phyloP scores from a whole-genome alignment of 768 basidiomycete species.

The Suillus paluster region DNA sequence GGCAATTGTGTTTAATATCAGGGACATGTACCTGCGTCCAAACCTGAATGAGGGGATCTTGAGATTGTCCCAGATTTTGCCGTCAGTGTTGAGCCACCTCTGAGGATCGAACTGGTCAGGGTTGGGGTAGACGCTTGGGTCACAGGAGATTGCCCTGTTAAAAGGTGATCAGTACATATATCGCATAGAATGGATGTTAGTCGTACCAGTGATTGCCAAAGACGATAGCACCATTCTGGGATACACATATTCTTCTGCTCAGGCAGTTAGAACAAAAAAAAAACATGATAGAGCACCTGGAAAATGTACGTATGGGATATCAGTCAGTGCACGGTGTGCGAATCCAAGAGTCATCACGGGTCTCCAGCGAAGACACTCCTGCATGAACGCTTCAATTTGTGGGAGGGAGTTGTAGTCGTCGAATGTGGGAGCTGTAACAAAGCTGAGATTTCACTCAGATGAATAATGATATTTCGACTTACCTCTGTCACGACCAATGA shows the following conservation, averaged over 20 bases:
- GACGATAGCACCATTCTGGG: constrained; percentile 40
- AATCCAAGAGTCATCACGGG: constrained; percentile 52
- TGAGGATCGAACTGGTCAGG: constrained; percentile 63
- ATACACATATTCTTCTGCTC: constrained; percentile 40
- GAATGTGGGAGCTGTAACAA: constrained; percentile 43
- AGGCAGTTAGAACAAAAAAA: neutral
- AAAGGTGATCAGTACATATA: neutral
- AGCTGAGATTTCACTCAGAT: constrained; percentile 3
- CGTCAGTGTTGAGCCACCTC: constrained; percentile 50
- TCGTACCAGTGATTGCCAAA: constrained; percentile 42
- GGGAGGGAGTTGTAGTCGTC: constrained; percentile 41
- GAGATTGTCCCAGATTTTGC: constrained; percentile 52
- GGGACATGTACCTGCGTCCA: constrained; percentile 42
- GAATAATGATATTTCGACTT: neutral
- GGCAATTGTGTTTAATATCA: neutral
- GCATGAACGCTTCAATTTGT: constrained; percentile 44
- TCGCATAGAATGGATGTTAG: neutral
- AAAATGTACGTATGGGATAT: constrained; percentile 61
- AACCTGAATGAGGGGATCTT: constrained; percentile 60
- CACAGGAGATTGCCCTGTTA: constrained; percentile 56
- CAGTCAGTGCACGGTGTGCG: constrained; percentile 65
- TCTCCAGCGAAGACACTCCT: constrained; percentile 47
- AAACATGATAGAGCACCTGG: too few relatives aligned
- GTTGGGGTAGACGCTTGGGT: constrained; percentile 58
- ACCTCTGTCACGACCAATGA: constrained; percentile 51